A percentile compares a stretch with the other conserved stretches of the same genome.
These are phyloP conservation scores for Nicotiana paniculata DNA, from an alignment of 257 asterid genomes.

Conservation along the genomic window DNA sequence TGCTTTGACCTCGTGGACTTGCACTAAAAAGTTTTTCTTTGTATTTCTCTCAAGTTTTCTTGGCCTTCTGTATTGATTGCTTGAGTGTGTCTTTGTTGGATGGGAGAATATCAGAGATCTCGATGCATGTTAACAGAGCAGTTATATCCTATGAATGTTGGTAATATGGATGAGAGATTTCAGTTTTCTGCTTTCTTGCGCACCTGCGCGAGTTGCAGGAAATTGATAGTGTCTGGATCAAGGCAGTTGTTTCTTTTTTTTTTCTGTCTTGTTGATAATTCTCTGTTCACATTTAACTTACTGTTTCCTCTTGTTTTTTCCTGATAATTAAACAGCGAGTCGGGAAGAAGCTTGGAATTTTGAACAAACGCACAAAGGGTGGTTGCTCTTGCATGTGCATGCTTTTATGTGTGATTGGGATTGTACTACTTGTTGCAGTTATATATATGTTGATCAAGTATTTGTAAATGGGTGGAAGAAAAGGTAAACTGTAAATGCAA, in stretches of 20 bases:
- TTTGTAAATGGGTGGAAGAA: conserved; percentile 30
- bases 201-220: not conserved
- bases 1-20: not conserved
- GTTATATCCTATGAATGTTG: not conserved
- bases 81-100: not conserved
- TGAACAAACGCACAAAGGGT: conserved; percentile 72
- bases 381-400: conserved; percentile 88
- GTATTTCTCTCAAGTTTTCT: not conserved
- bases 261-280: not conserved
- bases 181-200: not conserved
- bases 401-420: conserved; percentile 61
- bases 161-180: not conserved
- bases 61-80: not conserved
- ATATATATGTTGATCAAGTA: conserved; percentile 66
- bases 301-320: not conserved
- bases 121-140: not conserved
- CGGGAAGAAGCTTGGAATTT: conserved; percentile 59
- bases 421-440: conserved; percentile 45
- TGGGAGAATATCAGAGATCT: not conserved
- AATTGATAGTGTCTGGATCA: not conserved
- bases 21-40: not conserved
- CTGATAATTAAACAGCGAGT: conserved; percentile 40
- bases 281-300: not conserved
- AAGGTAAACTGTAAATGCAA: not conserved
- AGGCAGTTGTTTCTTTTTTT: not conserved